A percentile compares a stretch with the other conserved stretches of the same genome.
Conservation (phyloP, 768 basidiomycete species). For the Nidularia sp. region DNA sequence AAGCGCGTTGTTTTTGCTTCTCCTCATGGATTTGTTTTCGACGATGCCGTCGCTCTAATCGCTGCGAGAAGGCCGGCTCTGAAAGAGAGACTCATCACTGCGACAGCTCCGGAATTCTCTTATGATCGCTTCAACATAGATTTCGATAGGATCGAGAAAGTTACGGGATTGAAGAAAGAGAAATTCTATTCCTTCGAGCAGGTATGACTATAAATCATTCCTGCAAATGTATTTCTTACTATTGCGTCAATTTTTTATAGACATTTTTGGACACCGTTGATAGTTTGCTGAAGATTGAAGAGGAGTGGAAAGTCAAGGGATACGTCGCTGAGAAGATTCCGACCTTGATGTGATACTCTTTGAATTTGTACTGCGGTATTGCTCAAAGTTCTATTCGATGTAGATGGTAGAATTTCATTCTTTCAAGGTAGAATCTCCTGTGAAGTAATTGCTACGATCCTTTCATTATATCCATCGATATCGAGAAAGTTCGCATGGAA, state of each 20-base stretch:
- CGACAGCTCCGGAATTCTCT: conserved; percentile 8
- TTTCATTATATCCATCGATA: too few relatives aligned
- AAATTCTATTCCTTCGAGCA: conserved; percentile 24
- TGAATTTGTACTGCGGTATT: too few relatives aligned
- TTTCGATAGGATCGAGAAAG: conserved; percentile 21
- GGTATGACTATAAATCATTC: conserved; percentile 2
- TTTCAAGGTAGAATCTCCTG: too few relatives aligned
- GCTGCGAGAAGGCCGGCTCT: conserved; percentile 23
- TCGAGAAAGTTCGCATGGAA: too few relatives aligned
- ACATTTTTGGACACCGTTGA: conserved; percentile 28
- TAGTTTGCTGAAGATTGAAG: conserved; percentile 14
- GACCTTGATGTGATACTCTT: neutral
- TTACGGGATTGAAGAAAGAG: conserved; percentile 24
- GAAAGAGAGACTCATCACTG: conserved; percentile 19
- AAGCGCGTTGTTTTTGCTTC: conserved; percentile 27
- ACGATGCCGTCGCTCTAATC: conserved; percentile 17
- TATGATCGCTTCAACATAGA: conserved; percentile 20
- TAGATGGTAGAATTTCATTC: too few relatives aligned
- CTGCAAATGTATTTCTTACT: neutral
- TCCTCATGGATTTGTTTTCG: conserved; percentile 18
- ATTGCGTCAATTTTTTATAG: conserved; percentile 3
- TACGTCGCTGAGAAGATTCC: conserved; percentile 4
- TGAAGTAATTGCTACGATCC: too few relatives aligned
- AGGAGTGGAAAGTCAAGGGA: conserved; percentile 15
- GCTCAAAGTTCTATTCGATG: too few relatives aligned